A percentile compares a stretch with the other conserved stretches of the same genome.
Conservation (phyloP, 139 green algal genomes). For the Pseudopediastrum boryanum region DNA sequence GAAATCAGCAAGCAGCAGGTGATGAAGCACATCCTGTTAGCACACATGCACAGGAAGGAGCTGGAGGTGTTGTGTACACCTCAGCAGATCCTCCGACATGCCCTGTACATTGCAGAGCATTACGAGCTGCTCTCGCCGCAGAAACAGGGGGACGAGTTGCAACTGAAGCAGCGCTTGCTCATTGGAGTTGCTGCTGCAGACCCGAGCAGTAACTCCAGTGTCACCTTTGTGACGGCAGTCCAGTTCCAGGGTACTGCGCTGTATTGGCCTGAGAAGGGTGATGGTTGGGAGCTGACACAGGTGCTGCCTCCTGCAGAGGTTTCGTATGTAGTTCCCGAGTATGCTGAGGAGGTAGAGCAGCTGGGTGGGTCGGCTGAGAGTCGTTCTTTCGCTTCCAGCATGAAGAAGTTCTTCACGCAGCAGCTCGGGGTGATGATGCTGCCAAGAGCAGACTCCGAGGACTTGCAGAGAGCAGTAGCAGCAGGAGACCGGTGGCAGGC, state of each 20-base stretch:
- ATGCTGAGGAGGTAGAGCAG: background rate
- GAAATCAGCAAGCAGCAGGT: background rate
- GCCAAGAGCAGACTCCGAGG: background rate
- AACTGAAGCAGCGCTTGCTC: background rate
- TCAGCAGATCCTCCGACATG: background rate
- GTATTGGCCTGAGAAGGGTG: constrained; percentile 1
- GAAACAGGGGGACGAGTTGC: too few species aligned
- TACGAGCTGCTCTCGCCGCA: too few species aligned
- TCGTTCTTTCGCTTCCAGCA: too few species aligned
- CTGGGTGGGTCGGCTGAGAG: background rate
- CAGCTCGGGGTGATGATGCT: background rate
- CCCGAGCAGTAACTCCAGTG: too few species aligned
- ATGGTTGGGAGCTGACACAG: constrained; percentile 3
- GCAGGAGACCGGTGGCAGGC: constrained; percentile 12
- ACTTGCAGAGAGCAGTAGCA: background rate
- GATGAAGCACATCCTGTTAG: background rate
- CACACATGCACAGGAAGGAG: too few species aligned
- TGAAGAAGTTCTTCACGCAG: background rate
- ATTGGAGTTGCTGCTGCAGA: too few species aligned
- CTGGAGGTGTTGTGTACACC: too few species aligned
- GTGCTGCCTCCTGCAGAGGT: constrained; percentile 11
- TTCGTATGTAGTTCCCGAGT: constrained; percentile 1
- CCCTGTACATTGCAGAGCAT: too few species aligned
- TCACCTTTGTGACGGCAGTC: too few species aligned
- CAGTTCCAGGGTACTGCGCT: too few species aligned